A percentile compares a stretch with the other conserved stretches of the same genome.
phyloP scores from a whole-genome alignment of 2,329 filamentous ascomycete species.

The Passalora sequoiae region DNA sequence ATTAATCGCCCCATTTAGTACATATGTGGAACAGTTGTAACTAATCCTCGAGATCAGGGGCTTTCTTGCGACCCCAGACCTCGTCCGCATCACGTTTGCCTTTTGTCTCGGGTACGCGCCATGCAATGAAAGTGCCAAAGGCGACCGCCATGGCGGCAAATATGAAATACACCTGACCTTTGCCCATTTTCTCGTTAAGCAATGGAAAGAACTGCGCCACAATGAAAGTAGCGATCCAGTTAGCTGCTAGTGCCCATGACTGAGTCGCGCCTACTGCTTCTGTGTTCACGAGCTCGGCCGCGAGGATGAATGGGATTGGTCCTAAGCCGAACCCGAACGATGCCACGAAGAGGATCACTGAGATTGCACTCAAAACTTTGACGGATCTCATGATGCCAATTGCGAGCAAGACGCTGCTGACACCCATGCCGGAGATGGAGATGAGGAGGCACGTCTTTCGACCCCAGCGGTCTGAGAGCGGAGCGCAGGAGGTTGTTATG shows the following conservation, averaged over 20 bases:
- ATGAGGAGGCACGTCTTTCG: conserved; percentile 78
- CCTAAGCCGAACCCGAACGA: conserved; percentile 88
- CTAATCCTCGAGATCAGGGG: conserved; percentile 17
- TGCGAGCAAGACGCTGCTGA: conserved; percentile 69
- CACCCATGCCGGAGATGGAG: conserved; percentile 79
- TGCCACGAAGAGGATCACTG: conserved; percentile 78
- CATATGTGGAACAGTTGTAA: too few relatives aligned
- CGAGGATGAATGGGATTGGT: conserved; percentile 89
- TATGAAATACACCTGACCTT: conserved; percentile 85
- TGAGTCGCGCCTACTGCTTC: conserved; percentile 90
- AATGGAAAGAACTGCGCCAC: conserved; percentile 95
- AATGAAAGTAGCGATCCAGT: conserved; percentile 84
- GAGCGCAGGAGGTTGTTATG: conserved; percentile 74
- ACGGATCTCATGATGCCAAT: conserved; percentile 69
- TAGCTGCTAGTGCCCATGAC: conserved; percentile 78
- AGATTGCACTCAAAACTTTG: conserved; percentile 71
- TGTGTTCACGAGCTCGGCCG: conserved; percentile 81
- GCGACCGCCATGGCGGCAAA: conserved; percentile 70
- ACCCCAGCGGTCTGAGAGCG: conserved; percentile 79
- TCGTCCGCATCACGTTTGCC: conserved; percentile 80
- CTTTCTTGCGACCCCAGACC: conserved; percentile 70
- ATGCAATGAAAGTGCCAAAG: conserved; percentile 66
- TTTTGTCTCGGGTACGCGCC: conserved; percentile 76
- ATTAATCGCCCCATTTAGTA: too few relatives aligned
- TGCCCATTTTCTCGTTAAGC: conserved; percentile 70